Percentiles rank a stretch among this genome's conserved stretches.
These are phyloP conservation scores for Canavalia ensiformis DNA, from an alignment of 306 rosid genomes.

Conservation along the genomic window DNA sequence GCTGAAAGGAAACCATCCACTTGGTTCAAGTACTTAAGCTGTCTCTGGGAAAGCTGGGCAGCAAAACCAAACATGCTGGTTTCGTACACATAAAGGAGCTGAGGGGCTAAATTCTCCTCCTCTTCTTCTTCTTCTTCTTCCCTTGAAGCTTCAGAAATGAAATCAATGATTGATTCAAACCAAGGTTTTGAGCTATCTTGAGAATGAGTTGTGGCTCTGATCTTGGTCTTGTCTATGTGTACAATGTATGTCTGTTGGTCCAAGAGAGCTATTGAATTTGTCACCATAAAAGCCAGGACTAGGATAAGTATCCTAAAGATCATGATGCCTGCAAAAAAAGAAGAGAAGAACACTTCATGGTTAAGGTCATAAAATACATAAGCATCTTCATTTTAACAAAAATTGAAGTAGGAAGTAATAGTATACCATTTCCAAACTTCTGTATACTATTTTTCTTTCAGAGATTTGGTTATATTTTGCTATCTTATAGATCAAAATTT, in stretches of 20 bases:
- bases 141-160: slow-evolving; percentile 54
- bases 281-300: slow-evolving; percentile 54
- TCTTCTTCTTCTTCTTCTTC: slow-evolving; percentile 38
- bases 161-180: slow-evolving; percentile 60
- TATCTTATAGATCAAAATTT: background rate
- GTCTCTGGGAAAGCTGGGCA: slow-evolving; percentile 59
- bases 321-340: slow-evolving; percentile 58
- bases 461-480: background rate
- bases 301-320: slow-evolving; percentile 47
- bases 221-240: slow-evolving; percentile 71
- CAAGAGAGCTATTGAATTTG: slow-evolving; percentile 53
- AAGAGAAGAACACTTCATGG: slow-evolving; percentile 7
- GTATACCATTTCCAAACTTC: slow-evolving; percentile 24
- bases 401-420: background rate
- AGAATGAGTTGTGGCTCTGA: slow-evolving; percentile 49
- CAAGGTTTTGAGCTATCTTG: slow-evolving; percentile 56
- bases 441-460: background rate
- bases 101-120: slow-evolving; percentile 41
- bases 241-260: slow-evolving; percentile 67
- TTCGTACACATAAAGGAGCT: slow-evolving; percentile 68
- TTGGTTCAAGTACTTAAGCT: slow-evolving; percentile 59
- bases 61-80: slow-evolving; percentile 72
- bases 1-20: slow-evolving; percentile 66
- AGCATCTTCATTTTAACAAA: slow-evolving; percentile 19
- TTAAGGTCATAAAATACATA: slow-evolving; percentile 28